Evolutionary conservation across 768 basidiomycete genomes (phyloP).

Genomic region (Russula earlei): DNA sequence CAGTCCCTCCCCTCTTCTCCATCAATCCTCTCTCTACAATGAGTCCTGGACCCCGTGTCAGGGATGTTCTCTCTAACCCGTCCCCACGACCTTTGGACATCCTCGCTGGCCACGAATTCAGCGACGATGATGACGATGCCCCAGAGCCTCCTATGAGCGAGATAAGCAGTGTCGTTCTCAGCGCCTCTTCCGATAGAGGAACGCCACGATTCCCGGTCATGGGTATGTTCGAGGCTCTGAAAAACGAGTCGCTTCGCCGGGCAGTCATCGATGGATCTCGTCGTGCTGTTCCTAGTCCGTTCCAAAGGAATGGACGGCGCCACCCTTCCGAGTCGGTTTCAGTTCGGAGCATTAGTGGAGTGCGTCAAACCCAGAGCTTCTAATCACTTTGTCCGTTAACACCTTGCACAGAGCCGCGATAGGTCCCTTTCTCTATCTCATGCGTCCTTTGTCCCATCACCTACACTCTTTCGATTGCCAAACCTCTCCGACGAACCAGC

Average conservation of each 20-base stretch:
- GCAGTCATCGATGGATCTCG: conserved; percentile 21
- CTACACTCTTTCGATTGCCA: conserved; percentile 22
- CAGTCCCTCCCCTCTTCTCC: conserved; percentile 41
- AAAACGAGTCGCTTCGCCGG: conserved; percentile 3
- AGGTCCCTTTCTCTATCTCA: conserved; percentile 25
- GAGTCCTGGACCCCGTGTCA: conserved; percentile 40
- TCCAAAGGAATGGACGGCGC: conserved; percentile 14
- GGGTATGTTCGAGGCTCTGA: conserved; percentile 15
- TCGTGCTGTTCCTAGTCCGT: conserved; percentile 16
- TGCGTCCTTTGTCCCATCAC: conserved; percentile 26
- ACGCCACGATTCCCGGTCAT: conserved; percentile 15
- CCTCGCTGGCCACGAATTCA: conserved; percentile 45
- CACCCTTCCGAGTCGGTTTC: conserved; percentile 16
- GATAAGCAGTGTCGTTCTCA: conserved; percentile 16
- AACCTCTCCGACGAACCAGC: conserved; percentile 23
- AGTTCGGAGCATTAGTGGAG: conserved; percentile 10
- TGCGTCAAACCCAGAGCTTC: conserved; percentile 1
- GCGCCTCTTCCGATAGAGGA: conserved; percentile 15
- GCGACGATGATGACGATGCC: conserved; percentile 16
- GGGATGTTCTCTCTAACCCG: conserved; percentile 26
- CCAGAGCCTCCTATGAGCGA: conserved; percentile 17
- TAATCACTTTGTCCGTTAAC: background rate
- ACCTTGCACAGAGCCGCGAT: conserved; percentile 26
- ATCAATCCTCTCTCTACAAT: conserved; percentile 74
- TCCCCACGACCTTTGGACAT: conserved; percentile 59